Percentiles rank a stretch among this genome's conserved stretches.
phyloP scores from a whole-genome alignment of 345 rosid species.

The Melaleuca alternifolia region DNA sequence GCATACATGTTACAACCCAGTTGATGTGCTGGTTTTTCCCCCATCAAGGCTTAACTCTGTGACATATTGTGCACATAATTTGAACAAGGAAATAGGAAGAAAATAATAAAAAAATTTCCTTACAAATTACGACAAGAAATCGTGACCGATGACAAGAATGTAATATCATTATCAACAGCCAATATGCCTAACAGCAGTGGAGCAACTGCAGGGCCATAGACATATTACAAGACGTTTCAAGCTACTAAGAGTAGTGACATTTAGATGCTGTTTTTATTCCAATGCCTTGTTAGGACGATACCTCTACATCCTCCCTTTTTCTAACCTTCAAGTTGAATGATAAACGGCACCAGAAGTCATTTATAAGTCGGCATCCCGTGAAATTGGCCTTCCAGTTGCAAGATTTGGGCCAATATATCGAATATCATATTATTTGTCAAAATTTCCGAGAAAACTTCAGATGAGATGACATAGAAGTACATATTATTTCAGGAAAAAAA shows the following conservation, averaged over 20 bases:
- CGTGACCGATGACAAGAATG: not conserved
- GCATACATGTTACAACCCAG: not conserved
- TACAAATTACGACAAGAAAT: not conserved
- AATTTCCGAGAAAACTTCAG: not conserved
- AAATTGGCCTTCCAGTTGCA: not conserved
- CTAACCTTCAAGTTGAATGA: not conserved
- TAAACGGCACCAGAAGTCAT: not conserved
- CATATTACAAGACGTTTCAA: not conserved
- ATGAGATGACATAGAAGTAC: not conserved
- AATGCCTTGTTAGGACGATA: not conserved
- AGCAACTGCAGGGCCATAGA: not conserved
- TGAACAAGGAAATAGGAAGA: not conserved
- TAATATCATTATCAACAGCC: not conserved
- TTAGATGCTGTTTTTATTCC: not conserved
- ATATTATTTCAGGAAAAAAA: not conserved
- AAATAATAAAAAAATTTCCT: not conserved
- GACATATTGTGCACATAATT: not conserved
- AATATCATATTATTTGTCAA: not conserved
- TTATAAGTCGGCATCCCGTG: not conserved
- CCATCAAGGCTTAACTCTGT: not conserved
- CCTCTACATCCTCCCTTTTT: not conserved
- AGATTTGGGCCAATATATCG: accelerated
- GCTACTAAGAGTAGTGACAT: not conserved
- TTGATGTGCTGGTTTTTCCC: not conserved
- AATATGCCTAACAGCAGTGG: not conserved